These are phyloP conservation scores for Rhizophora mangle DNA, from an alignment of 345 rosid species.

Conservation along the genomic window DNA sequence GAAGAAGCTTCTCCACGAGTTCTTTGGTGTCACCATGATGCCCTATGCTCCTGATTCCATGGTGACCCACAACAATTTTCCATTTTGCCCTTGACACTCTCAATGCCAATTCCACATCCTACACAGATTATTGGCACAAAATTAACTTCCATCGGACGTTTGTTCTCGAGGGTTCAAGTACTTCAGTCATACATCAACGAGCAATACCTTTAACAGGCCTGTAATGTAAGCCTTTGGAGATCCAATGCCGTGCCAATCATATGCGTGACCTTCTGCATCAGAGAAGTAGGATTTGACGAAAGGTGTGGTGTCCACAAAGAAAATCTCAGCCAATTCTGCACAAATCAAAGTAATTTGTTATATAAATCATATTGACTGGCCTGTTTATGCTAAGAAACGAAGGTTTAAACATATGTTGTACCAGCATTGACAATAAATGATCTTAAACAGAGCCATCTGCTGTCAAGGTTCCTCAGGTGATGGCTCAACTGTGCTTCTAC, in stretches of 20 bases:
- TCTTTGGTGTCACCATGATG: constrained; percentile 54
- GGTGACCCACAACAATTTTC: constrained; percentile 69
- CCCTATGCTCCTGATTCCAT: constrained; percentile 55
- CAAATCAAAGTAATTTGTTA: background rate
- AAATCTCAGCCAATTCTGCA: constrained; percentile 45
- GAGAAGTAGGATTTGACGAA: constrained; percentile 48
- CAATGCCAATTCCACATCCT: constrained; percentile 49
- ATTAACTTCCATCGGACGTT: too few species aligned
- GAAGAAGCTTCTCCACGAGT: constrained; percentile 47
- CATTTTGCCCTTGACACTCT: constrained; percentile 45
- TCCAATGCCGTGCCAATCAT: constrained; percentile 51
- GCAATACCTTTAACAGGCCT: constrained; percentile 37
- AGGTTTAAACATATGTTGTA: background rate
- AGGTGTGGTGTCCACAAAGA: constrained; percentile 60
- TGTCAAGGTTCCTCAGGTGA: constrained; percentile 46
- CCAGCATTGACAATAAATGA: constrained; percentile 59
- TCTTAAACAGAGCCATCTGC: constrained; percentile 73
- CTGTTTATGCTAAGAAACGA: background rate
- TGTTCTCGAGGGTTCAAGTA: too few species aligned
- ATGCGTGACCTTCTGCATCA: constrained; percentile 31
- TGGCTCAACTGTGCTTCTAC: constrained; percentile 60
- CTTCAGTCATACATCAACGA: too few species aligned
- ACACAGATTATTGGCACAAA: background rate
- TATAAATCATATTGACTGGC: too few species aligned
- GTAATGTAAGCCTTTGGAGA: constrained; percentile 36